Evolutionary conservation across 1,139 yeast genomes (phyloP), one percentile per base, ranked within the genome.

Genomic region (Candida sp.): DNA sequence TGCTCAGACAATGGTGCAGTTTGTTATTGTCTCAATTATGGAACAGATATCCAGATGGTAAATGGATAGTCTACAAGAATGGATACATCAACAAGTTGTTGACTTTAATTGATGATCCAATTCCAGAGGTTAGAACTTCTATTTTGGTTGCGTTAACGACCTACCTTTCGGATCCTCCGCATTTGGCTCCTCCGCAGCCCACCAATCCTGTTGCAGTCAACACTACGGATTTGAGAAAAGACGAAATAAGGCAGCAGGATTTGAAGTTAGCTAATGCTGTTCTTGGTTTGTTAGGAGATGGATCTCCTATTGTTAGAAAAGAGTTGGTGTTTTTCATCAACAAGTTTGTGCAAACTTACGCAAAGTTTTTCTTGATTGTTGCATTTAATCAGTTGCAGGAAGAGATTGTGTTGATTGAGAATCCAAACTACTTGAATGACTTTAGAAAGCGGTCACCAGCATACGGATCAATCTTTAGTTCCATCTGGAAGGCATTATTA

Each of bases 111-210:
- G 83, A 81, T 55, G 98, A 94, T 65, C 97, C 98, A 0, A 91
- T 93, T 44, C 98, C 99, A 0, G 99, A 94, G 67, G 97, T 94
- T 0, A 77, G 99, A 54, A 88, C 97, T 0, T 90, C 98, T 0
- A 84, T 91, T 7, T 74, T 94, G 8, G 75, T 86, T 45, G 90
- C 97, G 0, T 70, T 94, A 46, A 84, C 93, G 2, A 84, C 85
- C 33, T 90, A 88, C 63, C 49, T 56, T 37, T 47, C 57, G 1
- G 59, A 56, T 34, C 54, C 56, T 12, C 46, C 48, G 3, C 41
- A 31, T 42, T 44, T 43, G 25, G 43, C 40, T 7, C 27, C 47
- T 12, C 65, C 60, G 42, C 65, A 70, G 25, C 79, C 59, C 44
- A 57, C 58, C 9, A 44, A 39, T 7, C 64, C 58, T 42, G 51